Evolutionary conservation across 768 basidiomycete genomes (phyloP), one percentile per base, ranked within the genome.

Genomic region (Mycena haematopus): DNA sequence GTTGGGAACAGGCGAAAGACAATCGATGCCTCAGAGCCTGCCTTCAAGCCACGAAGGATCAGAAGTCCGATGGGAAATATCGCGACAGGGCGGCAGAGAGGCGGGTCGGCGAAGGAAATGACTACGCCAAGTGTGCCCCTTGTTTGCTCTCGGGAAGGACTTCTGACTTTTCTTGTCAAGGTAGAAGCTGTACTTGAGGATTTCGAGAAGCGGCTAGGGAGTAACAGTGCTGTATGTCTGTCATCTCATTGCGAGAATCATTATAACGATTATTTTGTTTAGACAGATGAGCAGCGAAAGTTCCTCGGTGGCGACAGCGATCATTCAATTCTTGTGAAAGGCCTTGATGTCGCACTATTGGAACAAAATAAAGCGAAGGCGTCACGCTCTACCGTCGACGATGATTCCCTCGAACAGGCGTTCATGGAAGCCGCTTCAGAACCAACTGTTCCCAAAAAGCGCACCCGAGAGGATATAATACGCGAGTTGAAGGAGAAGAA

Each of bases 321-420:
- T 60, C 94, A 96, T 72, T 88, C 92, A 13, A 84, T 95, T 59
- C 85, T 95, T 13, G 92, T 95, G 44, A 96, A 95, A 71, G 93
- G 93, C 27, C 86, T 98, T 49, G 96, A 98, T 71, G 82, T 90
- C 66, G 90, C 93, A 0, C 83, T 97, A 8, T 80, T 97, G 17
- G 91, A 93, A 70, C 91, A 93, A 68, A 88, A 91, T 65, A 94
- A 88, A 75, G 89, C 90, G 3, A 86, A 88, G 40, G 79, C 78
- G 1, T 77, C 80, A 3, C 74, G 79, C n/a, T 78, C 84, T 15
- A 78, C 81, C 5, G 88, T 88, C 50, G 90, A 92, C 67, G 93
- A 96, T 63, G 92, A 92, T 14, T 82, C 85, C 2, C 86, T 95
- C 27, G 96, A 98, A 71, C 82, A 86, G 63, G 90, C 86, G 0